Evolutionary conservation across 2,329 filamentous ascomycete species (phyloP).

Genomic region (Fusarium sp.): DNA sequence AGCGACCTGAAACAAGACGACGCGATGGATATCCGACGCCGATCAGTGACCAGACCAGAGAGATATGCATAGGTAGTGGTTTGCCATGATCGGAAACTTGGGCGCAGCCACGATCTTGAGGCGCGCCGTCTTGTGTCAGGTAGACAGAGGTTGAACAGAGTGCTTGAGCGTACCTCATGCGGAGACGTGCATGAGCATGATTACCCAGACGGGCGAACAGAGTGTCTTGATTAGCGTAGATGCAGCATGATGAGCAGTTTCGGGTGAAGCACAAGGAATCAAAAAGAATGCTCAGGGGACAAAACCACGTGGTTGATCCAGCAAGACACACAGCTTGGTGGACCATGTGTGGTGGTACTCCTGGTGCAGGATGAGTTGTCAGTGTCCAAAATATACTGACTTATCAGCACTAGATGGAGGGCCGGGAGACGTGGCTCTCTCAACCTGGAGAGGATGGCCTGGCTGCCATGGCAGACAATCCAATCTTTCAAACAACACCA

Average conservation of each 20-base stretch:
- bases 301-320: background rate
- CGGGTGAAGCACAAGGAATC: background rate
- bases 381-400: constrained; percentile 1
- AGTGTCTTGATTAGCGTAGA: background rate
- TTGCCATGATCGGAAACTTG: constrained; percentile 10
- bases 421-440: constrained; percentile 1
- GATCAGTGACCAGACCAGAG: constrained; percentile 14
- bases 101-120: constrained; percentile 9
- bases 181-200: constrained; percentile 1
- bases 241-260: background rate
- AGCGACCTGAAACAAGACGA: constrained; percentile 43
- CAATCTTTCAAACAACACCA: background rate
- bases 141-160: constrained; percentile 7
- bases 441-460: background rate
- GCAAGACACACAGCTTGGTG: background rate
- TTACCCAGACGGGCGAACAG: background rate
- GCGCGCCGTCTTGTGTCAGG: constrained; percentile 16
- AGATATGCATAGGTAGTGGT: background rate
- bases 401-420: background rate
- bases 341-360: background rate
- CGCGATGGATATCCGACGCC: constrained; percentile 23
- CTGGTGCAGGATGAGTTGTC: constrained; percentile 5
- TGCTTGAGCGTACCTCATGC: constrained; percentile 4
- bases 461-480: background rate
- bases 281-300: background rate